Base-by-base conservation (phyloP, 2,329 filamentous ascomycete species). In the Penicillium sp. region DNA sequence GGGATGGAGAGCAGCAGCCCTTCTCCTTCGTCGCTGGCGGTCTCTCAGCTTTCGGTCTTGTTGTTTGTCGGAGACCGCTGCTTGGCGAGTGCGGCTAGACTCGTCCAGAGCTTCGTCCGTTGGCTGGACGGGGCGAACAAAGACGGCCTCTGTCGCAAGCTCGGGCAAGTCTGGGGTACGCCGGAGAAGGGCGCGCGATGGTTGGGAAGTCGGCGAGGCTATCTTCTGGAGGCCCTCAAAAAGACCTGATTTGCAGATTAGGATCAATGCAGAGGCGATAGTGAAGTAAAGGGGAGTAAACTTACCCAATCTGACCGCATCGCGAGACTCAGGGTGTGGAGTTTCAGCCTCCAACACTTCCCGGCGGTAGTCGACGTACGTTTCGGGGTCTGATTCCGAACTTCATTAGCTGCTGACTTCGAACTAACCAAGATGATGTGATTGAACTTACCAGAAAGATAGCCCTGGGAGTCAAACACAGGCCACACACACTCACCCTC, bases 391-490 rank as follows among this genome's bases (percentile, higher is more conserved):
- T 54, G 31, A 7, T 11, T 21, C 4, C 24, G 24, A 27, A 29
- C 11, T 45, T 34, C 11, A 8, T 54, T 7, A 54, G 41, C 14
- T 5, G 21, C 11, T 22, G 7, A 22, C 36, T n/a, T n/a, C 7
- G n/a, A 14, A n/a, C 9, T 7, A 3, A 14, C 11, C 16, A 22
- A 13, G 1, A 5, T 10, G 21, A 21, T n/a, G 13, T 8, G 10
- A 40, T 16, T 4, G 21, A 27, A 29, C 27, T 50, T 36, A 54
- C 51, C 51, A 22, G 51, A 54, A 16, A 34, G n/a, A 32, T 18
- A 50, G 24, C 32, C 7, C 41, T 44, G 11, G 11, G 24, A 32
- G 16, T 11, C 22, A 5, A 31, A 45, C n/a, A 50, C 34, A 40
- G 41, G 34, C 7, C 3, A 14, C 34, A 24, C 32, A 44, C 50